Evolutionary conservation across 2,329 filamentous ascomycete species (phyloP).

Genomic region (Aspergillus sp.): DNA sequence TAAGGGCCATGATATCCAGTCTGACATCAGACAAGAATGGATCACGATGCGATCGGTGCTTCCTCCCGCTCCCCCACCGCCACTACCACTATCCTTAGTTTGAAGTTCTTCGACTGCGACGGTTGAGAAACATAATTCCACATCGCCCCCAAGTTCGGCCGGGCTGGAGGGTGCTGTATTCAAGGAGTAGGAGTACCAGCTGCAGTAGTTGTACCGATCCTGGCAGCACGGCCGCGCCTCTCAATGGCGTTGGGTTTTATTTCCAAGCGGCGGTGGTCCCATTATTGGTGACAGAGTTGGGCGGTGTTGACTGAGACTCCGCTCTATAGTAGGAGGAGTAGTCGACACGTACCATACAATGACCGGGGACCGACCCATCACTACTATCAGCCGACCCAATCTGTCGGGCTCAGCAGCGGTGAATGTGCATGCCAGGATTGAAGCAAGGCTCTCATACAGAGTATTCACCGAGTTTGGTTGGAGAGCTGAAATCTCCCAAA

Average conservation of each 20-base stretch:
- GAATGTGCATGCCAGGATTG: neutral
- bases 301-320: neutral
- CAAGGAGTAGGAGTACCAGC: too few relatives aligned
- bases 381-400: conserved; percentile 4
- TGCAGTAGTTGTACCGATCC: too few relatives aligned
- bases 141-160: too few relatives aligned
- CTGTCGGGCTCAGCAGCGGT: conserved; percentile 7
- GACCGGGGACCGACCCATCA: neutral
- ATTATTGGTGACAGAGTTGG: neutral
- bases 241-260: neutral
- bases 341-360: neutral
- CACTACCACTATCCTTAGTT: neutral
- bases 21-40: neutral
- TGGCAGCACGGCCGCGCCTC: too few relatives aligned
- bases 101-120: neutral
- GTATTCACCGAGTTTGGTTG: neutral
- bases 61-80: too few relatives aligned
- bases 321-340: neutral
- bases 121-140: neutral
- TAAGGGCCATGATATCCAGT: too few relatives aligned
- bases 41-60: conserved; percentile 7
- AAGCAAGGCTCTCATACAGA: neutral
- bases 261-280: neutral
- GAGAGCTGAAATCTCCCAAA: neutral
- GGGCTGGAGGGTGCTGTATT: too few relatives aligned